These are phyloP conservation scores for Cordyceps pruinosa DNA, from an alignment of 2,329 filamentous ascomycete genomes.

Conservation along the genomic window DNA sequence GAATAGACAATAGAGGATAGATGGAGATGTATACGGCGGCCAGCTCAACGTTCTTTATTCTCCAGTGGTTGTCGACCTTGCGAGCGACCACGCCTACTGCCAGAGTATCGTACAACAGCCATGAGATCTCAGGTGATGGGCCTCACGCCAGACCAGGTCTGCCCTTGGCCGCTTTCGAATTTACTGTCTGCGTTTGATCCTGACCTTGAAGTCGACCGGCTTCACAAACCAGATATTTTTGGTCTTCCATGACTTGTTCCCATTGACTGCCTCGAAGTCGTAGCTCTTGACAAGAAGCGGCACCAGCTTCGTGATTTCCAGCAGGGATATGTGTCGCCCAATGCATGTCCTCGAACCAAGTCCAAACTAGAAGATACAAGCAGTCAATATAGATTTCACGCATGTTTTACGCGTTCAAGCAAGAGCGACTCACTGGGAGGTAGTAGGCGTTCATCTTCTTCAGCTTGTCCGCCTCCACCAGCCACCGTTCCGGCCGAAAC, in stretches of 20 bases:
- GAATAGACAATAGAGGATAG: too few species aligned
- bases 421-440: constrained; percentile 22
- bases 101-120: too few species aligned
- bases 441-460: constrained; percentile 24
- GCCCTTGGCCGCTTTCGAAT: neutral
- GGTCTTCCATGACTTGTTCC: constrained; percentile 24
- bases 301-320: constrained; percentile 38
- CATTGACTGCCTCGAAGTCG: constrained; percentile 23
- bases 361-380: constrained; percentile 26
- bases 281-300: constrained; percentile 30
- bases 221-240: constrained; percentile 38
- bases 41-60: too few species aligned
- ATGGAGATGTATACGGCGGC: too few species aligned
- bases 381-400: neutral
- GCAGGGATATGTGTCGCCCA: constrained; percentile 35
- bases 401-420: neutral
- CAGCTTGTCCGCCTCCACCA: constrained; percentile 21
- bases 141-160: too few species aligned
- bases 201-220: constrained; percentile 32
- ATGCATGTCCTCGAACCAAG: constrained; percentile 36
- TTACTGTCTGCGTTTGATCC: constrained; percentile 7
- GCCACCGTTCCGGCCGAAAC: constrained; percentile 37
- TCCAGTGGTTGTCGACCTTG: too few species aligned
- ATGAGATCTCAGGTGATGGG: too few species aligned
- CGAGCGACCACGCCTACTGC: too few species aligned